Evolutionary conservation across 2,329 filamentous ascomycete species (phyloP).

Genomic region (Colletotrichum zoysiae): DNA sequence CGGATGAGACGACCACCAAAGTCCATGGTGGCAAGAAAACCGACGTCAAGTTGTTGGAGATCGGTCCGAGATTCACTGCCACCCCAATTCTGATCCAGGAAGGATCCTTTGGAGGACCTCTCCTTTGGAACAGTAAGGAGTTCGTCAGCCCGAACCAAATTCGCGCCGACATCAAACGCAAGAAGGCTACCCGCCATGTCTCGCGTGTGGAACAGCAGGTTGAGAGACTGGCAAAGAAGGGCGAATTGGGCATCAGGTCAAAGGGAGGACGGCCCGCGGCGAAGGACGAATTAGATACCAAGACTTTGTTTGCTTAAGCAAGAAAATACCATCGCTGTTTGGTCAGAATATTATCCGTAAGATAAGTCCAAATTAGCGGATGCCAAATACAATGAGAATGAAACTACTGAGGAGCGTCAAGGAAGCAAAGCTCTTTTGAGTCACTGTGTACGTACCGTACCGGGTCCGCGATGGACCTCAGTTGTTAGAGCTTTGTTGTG

Average conservation of each 20-base stretch:
- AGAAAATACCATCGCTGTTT: slow-evolving; percentile 22
- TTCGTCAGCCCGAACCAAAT: slow-evolving; percentile 98
- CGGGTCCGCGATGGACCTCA: not conserved
- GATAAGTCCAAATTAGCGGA: not conserved
- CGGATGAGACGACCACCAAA: slow-evolving; percentile 52
- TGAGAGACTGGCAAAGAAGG: slow-evolving; percentile 80
- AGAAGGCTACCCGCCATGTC: slow-evolving; percentile 84
- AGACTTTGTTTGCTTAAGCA: slow-evolving; percentile 77
- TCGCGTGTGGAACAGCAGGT: slow-evolving; percentile 79
- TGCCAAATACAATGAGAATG: not conserved
- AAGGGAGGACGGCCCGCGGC: slow-evolving; percentile 72
- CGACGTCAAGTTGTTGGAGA: slow-evolving; percentile 88
- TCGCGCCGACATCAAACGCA: slow-evolving; percentile 80
- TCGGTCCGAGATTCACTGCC: slow-evolving; percentile 75
- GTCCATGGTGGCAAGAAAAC: slow-evolving; percentile 69
- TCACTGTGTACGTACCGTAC: not conserved
- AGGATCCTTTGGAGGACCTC: slow-evolving; percentile 92
- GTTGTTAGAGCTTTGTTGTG: not conserved
- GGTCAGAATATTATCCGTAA: not conserved
- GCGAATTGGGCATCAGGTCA: slow-evolving; percentile 79
- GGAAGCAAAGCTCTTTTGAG: not conserved
- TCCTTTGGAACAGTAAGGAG: slow-evolving; percentile 98
- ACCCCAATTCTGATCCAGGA: slow-evolving; percentile 89
- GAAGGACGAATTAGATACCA: slow-evolving; percentile 80
- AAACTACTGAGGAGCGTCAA: not conserved